These are phyloP conservation scores for Aspergillus japonicus DNA, from an alignment of 2,329 filamentous ascomycete genomes.

Conservation along the genomic window DNA sequence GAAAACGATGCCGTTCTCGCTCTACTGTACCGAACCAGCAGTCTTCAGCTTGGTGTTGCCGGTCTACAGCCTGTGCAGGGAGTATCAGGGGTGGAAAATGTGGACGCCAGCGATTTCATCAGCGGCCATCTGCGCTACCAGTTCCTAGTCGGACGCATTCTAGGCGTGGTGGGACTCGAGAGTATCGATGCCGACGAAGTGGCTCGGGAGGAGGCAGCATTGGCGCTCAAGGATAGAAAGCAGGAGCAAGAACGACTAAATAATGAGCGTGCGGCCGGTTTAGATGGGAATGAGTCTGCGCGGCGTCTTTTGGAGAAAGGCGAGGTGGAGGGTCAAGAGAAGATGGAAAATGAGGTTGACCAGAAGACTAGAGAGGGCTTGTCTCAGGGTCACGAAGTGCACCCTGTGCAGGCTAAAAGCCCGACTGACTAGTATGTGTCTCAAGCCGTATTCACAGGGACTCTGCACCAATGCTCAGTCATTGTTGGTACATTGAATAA, in stretches of 20 bases:
- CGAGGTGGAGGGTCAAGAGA: background rate
- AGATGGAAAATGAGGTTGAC: conserved; percentile 30
- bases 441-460: background rate
- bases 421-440: background rate
- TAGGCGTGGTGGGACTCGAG: conserved; percentile 68
- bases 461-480: too few species aligned
- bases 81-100: conserved; percentile 57
- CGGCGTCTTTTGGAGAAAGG: conserved; percentile 16
- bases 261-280: conserved; percentile 31
- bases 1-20: conserved; percentile 84
- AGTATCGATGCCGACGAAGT: conserved; percentile 55
- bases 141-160: conserved; percentile 63
- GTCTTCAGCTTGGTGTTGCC: conserved; percentile 77
- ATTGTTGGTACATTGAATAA: too few species aligned
- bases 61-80: conserved; percentile 72
- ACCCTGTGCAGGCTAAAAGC: background rate
- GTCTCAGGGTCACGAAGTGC: background rate
- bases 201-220: conserved; percentile 43
- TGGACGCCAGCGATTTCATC: conserved; percentile 64
- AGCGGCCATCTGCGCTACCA: conserved; percentile 71
- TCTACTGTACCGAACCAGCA: conserved; percentile 82
- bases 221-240: conserved; percentile 39
- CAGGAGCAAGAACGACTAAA: conserved; percentile 37
- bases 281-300: conserved; percentile 20
- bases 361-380: conserved; percentile 28